Evolutionary conservation across 805 yeast genomes (phyloP).

Genomic region (Saccharomycopsis sp.): DNA sequence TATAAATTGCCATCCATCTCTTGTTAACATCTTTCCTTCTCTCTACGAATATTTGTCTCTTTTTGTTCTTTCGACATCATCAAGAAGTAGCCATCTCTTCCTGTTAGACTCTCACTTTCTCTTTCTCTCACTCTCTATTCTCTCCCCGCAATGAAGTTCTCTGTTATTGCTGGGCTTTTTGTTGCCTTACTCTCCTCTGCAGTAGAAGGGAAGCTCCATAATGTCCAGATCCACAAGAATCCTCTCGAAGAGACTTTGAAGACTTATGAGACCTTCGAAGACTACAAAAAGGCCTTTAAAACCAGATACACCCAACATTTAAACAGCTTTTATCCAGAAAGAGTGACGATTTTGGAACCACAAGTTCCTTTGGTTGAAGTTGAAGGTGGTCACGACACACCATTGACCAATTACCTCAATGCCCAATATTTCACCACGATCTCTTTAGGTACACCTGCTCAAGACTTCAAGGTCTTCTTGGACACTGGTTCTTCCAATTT

Average conservation of each 20-base stretch:
- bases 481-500: slow-evolving; percentile 96
- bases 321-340: slow-evolving; percentile 39
- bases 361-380: slow-evolving; percentile 25
- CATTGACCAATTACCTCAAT: slow-evolving; percentile 87
- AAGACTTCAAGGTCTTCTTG: slow-evolving; percentile 84
- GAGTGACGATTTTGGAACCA: slow-evolving; percentile 22
- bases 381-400: slow-evolving; percentile 59
- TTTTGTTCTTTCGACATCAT: no score
- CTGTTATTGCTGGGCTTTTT: not conserved
- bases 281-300: slow-evolving; percentile 53
- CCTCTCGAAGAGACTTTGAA: slow-evolving; percentile 51
- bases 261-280: slow-evolving; percentile 39
- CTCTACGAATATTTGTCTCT: no score
- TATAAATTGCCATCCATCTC: not conserved
- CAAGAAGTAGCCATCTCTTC: no score
- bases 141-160: not conserved
- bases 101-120: no score
- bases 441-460: slow-evolving; percentile 87
- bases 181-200: not conserved
- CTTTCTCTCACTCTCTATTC: not conserved
- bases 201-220: slow-evolving; percentile 47
- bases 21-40: not conserved
- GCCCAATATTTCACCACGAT: slow-evolving; percentile 96
- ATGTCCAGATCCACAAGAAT: slow-evolving; percentile 52
- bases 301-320: slow-evolving; percentile 51